phyloP scores from a whole-genome alignment of 352 stramenopile genomes.

The Thraustotheca clavata region DNA sequence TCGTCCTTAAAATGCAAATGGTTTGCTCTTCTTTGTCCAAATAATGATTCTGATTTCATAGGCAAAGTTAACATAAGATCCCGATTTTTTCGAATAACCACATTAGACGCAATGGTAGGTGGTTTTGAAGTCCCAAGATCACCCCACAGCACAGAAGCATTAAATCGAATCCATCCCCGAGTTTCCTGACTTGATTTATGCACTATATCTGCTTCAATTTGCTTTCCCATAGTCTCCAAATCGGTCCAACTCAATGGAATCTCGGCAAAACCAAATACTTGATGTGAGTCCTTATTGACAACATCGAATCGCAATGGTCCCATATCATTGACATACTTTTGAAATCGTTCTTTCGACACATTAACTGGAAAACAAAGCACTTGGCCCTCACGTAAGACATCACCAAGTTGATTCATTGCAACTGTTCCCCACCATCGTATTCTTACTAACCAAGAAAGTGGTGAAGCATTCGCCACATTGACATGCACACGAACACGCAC shows the following conservation, averaged over 20 bases:
- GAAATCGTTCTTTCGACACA: slow-evolving; percentile 9
- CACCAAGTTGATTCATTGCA: slow-evolving; percentile 2
- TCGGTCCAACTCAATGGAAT: neutral
- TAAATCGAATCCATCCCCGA: neutral
- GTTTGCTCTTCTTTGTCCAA: neutral
- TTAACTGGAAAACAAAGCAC: slow-evolving; percentile 12
- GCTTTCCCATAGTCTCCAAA: slow-evolving; percentile 1
- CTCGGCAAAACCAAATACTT: neutral
- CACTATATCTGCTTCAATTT: neutral
- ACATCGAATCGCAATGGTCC: slow-evolving; percentile 9
- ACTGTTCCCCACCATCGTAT: slow-evolving; percentile 20
- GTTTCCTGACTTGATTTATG: neutral
- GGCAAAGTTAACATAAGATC: neutral
- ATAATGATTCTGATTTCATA: neutral
- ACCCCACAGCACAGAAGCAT: slow-evolving; percentile 2
- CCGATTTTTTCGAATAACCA: neutral
- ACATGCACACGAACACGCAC: slow-evolving; percentile 5
- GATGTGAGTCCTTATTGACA: slow-evolving; percentile 13
- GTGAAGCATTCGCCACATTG: neutral
- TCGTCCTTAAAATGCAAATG: too few relatives aligned
- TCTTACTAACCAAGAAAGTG: slow-evolving; percentile 2
- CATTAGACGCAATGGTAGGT: neutral
- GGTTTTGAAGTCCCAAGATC: neutral
- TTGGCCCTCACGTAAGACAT: slow-evolving; percentile 17
- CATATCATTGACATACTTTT: slow-evolving; percentile 13